A percentile compares a stretch with the other conserved stretches of the same genome.
Conservation (phyloP, 176 grass and related monocot species). For the Typha latifolia region DNA sequence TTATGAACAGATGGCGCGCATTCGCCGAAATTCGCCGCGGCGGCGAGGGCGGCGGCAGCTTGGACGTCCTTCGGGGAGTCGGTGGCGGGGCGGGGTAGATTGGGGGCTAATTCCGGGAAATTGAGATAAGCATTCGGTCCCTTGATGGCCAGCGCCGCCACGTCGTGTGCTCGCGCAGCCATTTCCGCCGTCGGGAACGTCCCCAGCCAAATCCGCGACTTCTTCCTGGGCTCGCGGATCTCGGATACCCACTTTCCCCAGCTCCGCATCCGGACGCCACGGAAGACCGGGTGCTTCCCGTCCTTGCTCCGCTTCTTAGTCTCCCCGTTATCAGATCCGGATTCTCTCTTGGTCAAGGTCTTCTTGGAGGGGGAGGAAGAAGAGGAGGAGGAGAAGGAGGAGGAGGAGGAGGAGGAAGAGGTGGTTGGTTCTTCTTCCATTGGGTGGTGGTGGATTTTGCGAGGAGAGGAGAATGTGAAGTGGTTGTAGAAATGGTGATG, state of each 20-base stretch:
- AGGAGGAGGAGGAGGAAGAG: conserved; percentile 17
- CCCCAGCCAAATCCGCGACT: conserved; percentile 89
- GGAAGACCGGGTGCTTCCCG: conserved; percentile 44
- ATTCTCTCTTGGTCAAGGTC: conserved; percentile 4
- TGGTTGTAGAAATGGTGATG: too few species aligned
- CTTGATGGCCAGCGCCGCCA: conserved; percentile 70
- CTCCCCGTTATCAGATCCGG: conserved; percentile 19
- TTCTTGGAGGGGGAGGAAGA: conserved; percentile 15
- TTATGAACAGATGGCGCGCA: neutral
- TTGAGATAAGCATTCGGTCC: conserved; percentile 58
- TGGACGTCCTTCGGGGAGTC: conserved; percentile 74
- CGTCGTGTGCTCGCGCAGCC: conserved; percentile 82
- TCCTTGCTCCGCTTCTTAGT: conserved; percentile 36
- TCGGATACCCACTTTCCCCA: conserved; percentile 94
- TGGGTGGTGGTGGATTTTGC: too few species aligned
- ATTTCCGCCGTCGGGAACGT: conserved; percentile 65
- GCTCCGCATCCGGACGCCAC: conserved; percentile 65
- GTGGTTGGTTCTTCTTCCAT: too few species aligned
- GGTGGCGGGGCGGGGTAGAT: conserved; percentile 52
- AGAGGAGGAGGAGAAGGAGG: conserved; percentile 28
- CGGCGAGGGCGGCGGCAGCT: conserved; percentile 63
- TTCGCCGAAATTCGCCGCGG: conserved; percentile 17
- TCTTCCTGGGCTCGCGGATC: conserved; percentile 82
- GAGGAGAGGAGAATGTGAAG: too few species aligned
- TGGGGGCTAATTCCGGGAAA: conserved; percentile 50